Evolutionary conservation across 176 grass and related monocot genomes (phyloP), one percentile per base, ranked within the genome.

Genomic region (Pontederia crassipes): DNA sequence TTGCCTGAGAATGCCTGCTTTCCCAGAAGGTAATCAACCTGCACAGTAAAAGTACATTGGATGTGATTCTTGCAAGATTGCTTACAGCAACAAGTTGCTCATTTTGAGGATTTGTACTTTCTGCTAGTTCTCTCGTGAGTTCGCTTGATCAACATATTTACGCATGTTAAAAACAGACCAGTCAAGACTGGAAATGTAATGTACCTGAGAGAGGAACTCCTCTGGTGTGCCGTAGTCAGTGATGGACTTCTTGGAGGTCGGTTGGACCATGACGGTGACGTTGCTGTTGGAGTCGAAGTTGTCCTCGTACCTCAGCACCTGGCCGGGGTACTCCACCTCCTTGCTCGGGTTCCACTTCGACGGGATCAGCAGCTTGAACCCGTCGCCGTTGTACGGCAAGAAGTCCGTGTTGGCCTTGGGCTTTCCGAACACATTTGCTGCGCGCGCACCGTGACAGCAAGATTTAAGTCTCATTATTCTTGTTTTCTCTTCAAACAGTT

Each of bases 251-350:
- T 87, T 95, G 80, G 80, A 2, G 48, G 86, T 82, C n/a, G 90
- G 82, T 15, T 24, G 58, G 73, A 95, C 79, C 16, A 87, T 78
- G 77, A 95, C 90, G 50, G 81, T 67, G n/a, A 90, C 69, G 76
- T 87, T 87, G 83, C 83, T 95, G 80, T 72, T 95, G 72, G 83
- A 18, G 57, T 95, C 90, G 46, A 95, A 95, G 75, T 89, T 95
- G 83, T 95, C 90, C 80, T 95, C 90, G 55, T 82, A 95, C 53
- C 86, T 78, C 59, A 95, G 83, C 52, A 95, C 90, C 72, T 95
- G 90, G 1, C 90, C 86, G 0, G 85, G 85, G 76, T 75, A 95
- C 76, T 89, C 89, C 0, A 78, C 69, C 85, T 95, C 89, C 73
- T 59, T 89, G 79, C 89, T 95, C 14, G 79, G 81, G 82, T 95